Conservation (phyloP, 2,329 filamentous ascomycete species). For the Pyricularia sp. region DNA sequence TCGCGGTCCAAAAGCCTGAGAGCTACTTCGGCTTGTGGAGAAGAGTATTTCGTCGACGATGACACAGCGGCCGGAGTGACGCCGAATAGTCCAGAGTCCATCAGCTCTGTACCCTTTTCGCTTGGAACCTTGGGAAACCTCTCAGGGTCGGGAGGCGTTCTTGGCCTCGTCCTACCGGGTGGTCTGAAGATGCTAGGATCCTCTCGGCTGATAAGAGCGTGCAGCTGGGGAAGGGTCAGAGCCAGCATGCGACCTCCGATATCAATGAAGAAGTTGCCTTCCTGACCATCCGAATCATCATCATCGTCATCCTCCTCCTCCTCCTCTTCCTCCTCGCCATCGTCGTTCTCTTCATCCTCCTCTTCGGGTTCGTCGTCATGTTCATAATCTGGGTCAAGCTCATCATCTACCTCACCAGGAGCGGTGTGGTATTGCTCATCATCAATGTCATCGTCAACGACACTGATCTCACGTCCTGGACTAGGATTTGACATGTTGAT, state of each 20-base stretch:
- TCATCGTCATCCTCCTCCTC: slow-evolving; percentile 8
- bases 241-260: slow-evolving; percentile 6
- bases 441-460: neutral
- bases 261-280: slow-evolving; percentile 8
- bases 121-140: slow-evolving; percentile 77
- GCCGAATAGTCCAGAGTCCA: slow-evolving; percentile 74
- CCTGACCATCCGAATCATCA: slow-evolving; percentile 5
- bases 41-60: neutral
- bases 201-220: slow-evolving; percentile 8
- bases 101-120: slow-evolving; percentile 60
- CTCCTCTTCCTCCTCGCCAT: slow-evolving; percentile 9
- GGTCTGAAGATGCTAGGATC: slow-evolving; percentile 11
- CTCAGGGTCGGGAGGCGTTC: slow-evolving; percentile 32
- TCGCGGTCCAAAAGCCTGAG: slow-evolving; percentile 69
- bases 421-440: slow-evolving; percentile 2
- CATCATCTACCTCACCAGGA: neutral
- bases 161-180: slow-evolving; percentile 31
- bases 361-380: slow-evolving; percentile 9
- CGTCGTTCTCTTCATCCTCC: slow-evolving; percentile 8
- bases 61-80: slow-evolving; percentile 41
- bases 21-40: slow-evolving; percentile 44
- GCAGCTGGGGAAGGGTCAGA: slow-evolving; percentile 12
- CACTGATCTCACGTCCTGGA: neutral
- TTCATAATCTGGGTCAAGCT: neutral
- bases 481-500: neutral